Conservation (phyloP, 2,329 filamentous ascomycete genomes). For the Byssochlamys sp. region DNA sequence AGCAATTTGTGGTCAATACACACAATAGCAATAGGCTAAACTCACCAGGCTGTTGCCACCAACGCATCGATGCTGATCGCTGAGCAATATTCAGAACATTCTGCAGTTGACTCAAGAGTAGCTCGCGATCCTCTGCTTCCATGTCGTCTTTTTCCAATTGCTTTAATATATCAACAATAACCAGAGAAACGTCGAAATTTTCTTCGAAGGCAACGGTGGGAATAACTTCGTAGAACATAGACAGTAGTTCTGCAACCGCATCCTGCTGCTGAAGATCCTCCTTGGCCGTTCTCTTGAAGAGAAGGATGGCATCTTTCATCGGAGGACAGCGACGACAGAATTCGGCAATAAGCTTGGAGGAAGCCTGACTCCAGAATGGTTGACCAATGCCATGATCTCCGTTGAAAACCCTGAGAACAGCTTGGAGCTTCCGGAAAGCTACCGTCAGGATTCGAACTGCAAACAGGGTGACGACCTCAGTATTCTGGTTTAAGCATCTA, state of each 20-base stretch:
- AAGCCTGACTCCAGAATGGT: conserved; percentile 59
- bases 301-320: conserved; percentile 68
- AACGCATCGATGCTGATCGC: conserved; percentile 74
- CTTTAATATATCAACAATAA: conserved; percentile 60
- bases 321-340: conserved; percentile 71
- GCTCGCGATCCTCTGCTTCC: conserved; percentile 42
- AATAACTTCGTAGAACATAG: conserved; percentile 74
- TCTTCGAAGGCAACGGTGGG: conserved; percentile 71
- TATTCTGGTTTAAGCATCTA: conserved; percentile 68
- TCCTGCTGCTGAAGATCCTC: conserved; percentile 68
- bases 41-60: conserved; percentile 65
- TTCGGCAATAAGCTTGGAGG: conserved; percentile 57
- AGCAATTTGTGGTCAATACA: conserved; percentile 8
- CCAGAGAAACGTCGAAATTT: conserved; percentile 76
- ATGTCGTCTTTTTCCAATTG: conserved; percentile 43
- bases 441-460: conserved; percentile 68
- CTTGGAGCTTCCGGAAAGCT: conserved; percentile 66
- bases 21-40: not conserved
- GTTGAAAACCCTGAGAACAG: conserved; percentile 53
- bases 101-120: conserved; percentile 65
- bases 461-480: conserved; percentile 74
- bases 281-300: conserved; percentile 60
- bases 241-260: conserved; percentile 65
- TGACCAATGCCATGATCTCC: conserved; percentile 36
- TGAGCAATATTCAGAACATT: conserved; percentile 72